Conservation (phyloP, 108 stramenopile species). For the Schizochytrium sp. region DNA sequence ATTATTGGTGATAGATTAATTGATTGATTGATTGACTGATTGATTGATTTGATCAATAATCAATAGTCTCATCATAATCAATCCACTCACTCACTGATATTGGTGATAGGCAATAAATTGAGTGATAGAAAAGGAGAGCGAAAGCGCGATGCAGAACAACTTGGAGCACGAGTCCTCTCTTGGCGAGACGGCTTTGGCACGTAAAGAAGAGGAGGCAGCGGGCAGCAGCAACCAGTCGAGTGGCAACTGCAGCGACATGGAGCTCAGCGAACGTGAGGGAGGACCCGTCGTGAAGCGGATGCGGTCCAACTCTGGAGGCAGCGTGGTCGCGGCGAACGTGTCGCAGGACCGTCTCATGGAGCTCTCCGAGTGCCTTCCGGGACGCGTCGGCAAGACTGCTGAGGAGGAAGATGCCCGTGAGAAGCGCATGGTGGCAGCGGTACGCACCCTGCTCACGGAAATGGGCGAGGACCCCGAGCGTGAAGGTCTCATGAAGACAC, state of each 20-base stretch:
- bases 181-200: too few relatives aligned
- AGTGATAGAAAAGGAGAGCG: too few relatives aligned
- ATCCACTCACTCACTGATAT: too few relatives aligned
- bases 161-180: too few relatives aligned
- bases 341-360: slow-evolving; percentile 33
- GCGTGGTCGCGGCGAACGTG: slow-evolving; percentile 17
- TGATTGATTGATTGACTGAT: too few relatives aligned
- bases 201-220: too few relatives aligned
- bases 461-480: slow-evolving; percentile 94
- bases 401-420: slow-evolving; percentile 53
- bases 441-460: slow-evolving; percentile 81
- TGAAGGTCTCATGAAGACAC: slow-evolving; percentile 92
- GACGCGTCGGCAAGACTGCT: not conserved
- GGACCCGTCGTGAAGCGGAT: not conserved
- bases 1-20: too few relatives aligned
- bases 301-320: slow-evolving; percentile 51
- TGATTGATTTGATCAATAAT: too few relatives aligned
- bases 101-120: too few relatives aligned
- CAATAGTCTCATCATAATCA: too few relatives aligned
- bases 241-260: slow-evolving; percentile 20
- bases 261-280: slow-evolving; percentile 13
- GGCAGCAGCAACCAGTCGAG: too few relatives aligned
- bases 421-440: slow-evolving; percentile 50
- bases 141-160: too few relatives aligned
- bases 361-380: slow-evolving; percentile 52